Evolutionary conservation across 2,329 filamentous ascomycete species (phyloP), one percentile per base, ranked within the genome.

Genomic region (Nakataea oryzae): DNA sequence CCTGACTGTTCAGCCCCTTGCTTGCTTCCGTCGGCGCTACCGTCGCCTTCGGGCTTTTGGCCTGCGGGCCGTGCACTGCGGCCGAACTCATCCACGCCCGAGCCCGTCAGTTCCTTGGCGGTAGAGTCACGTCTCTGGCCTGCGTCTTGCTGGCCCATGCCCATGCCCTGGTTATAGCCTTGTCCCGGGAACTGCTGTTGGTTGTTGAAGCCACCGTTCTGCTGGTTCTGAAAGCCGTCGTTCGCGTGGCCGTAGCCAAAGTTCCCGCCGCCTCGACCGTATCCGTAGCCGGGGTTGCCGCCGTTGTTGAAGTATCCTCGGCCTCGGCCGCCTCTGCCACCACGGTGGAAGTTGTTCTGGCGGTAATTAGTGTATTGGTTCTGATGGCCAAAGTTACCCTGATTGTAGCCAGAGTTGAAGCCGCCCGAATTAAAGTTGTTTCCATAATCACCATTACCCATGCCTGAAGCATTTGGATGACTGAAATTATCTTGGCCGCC

Each of bases 401-500:
- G 86, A 84, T 86, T 88, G 84, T 81, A 87, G 80, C 84, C 89
- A 87, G 87, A 87, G 76, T 83, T 83, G 81, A 84, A 90, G 79
- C 86, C 87, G 81, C 54, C 54, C 34, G 86, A 81, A 81, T 89
- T 88, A 85, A 87, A 86, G 79, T 84, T 56, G 54, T 58, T 83
- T 79, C 87, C 88, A 86, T 84, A 91, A 79, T 90, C 88, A 89
- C 87, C 86, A 81, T 82, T 82, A 78, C 86, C 86, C 84, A 90
- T 90, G 82, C 86, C 86, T 83, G 85, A 83, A 84, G 86, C 86
- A 89, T 86, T 91, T 89, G 86, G 83, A 84, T 88, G 80, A 86
- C 86, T 92, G 87, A 86, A 91, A 88, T 90, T 91, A 90, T 90
- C 88, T 88, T 89, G 87, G 82, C 86, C 85, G 59, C 54, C 54